A percentile compares a stretch with the other conserved stretches of the same genome.
Conservation (phyloP, 2,329 filamentous ascomycete genomes). For the Fusarium protoensiforme region DNA sequence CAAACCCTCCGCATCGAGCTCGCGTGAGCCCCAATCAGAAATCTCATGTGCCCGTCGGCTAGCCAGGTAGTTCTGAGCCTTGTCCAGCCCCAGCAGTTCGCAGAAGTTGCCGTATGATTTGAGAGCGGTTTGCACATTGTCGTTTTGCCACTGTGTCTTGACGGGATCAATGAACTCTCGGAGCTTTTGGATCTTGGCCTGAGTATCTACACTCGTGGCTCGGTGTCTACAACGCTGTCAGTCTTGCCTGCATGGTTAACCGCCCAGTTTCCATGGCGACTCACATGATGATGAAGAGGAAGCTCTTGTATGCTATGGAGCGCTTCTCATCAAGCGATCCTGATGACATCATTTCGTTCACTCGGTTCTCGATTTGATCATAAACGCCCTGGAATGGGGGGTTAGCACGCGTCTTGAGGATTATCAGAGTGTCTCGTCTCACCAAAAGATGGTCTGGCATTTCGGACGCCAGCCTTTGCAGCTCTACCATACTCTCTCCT, state of each 20-base stretch:
- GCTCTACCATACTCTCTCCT: conserved; percentile 83
- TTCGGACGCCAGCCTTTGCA: conserved; percentile 87
- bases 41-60: conserved; percentile 78
- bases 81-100: conserved; percentile 79
- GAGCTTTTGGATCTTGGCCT: conserved; percentile 77
- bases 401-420: conserved; percentile 7
- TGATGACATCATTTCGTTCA: conserved; percentile 81
- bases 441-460: conserved; percentile 91
- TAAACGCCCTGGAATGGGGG: conserved; percentile 73
- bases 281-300: conserved; percentile 91
- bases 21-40: conserved; percentile 82
- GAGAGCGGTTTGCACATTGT: conserved; percentile 74
- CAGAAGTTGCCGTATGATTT: conserved; percentile 84
- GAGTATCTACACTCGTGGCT: conserved; percentile 77
- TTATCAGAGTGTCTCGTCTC: conserved; percentile 50
- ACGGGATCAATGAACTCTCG: conserved; percentile 85
- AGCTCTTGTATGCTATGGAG: conserved; percentile 86
- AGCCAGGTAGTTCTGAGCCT: conserved; percentile 82
- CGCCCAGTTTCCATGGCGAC: conserved; percentile 31
- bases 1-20: conserved; percentile 82
- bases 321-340: conserved; percentile 83
- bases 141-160: conserved; percentile 80
- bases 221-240: conserved; percentile 71
- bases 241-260: background rate
- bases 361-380: conserved; percentile 83